Evolutionary conservation across 2,329 filamentous ascomycete species (phyloP).

Genomic region (Epichloe coenophiala): DNA sequence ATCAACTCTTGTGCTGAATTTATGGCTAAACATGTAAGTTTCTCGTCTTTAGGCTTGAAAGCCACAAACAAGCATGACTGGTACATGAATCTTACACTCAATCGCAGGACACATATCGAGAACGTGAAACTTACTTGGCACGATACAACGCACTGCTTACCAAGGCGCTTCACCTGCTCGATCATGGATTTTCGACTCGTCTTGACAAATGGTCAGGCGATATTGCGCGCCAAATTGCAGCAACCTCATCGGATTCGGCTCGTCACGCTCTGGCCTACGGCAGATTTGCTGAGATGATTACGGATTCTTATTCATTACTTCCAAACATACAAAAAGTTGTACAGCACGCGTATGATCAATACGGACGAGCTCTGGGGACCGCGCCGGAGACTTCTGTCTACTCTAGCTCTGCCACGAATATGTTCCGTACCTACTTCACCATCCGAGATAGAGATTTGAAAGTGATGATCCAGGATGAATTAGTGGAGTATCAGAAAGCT

Average conservation of each 20-base stretch:
- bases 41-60: background rate
- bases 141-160: constrained; percentile 72
- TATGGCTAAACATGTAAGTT: constrained; percentile 69
- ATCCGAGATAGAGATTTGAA: constrained; percentile 41
- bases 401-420: constrained; percentile 37
- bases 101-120: constrained; percentile 61
- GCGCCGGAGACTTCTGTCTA: constrained; percentile 38
- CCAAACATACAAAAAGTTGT: constrained; percentile 42
- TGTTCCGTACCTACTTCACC: constrained; percentile 39
- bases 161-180: constrained; percentile 48
- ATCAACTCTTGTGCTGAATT: constrained; percentile 86
- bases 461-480: constrained; percentile 37
- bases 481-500: constrained; percentile 41
- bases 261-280: constrained; percentile 46
- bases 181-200: constrained; percentile 39
- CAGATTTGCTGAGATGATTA: constrained; percentile 43
- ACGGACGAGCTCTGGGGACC: constrained; percentile 30
- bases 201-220: constrained; percentile 40
- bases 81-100: background rate
- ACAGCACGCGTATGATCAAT: constrained; percentile 36
- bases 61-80: background rate
- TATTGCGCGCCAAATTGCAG: constrained; percentile 38
- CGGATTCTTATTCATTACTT: constrained; percentile 41
- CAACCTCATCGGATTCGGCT: constrained; percentile 44
- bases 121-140: constrained; percentile 76